Evolutionary conservation across 108 stramenopile genomes (phyloP).

Genomic region (Cyclotella baltica): DNA sequence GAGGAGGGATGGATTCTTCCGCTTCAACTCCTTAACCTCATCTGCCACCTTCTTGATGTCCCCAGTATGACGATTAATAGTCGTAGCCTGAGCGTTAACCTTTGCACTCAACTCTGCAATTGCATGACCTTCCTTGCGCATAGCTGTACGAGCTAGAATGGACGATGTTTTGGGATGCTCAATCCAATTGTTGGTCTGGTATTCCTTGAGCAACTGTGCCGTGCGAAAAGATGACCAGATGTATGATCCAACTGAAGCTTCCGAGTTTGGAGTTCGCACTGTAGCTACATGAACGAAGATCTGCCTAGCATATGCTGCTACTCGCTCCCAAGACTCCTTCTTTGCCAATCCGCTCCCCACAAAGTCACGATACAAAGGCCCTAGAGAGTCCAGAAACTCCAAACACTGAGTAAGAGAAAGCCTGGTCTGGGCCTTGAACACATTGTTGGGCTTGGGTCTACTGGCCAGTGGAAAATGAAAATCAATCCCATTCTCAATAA

Average conservation of each 20-base stretch:
- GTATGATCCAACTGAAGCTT: background rate
- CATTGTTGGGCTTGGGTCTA: background rate
- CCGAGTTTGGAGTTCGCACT: background rate
- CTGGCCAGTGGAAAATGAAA: slow-evolving; percentile 6
- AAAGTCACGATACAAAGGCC: background rate
- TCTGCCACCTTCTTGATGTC: slow-evolving; percentile 3
- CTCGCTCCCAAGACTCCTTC: slow-evolving; percentile 8
- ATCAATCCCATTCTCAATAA: slow-evolving; percentile 3
- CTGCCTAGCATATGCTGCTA: background rate
- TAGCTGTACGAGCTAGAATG: slow-evolving; percentile 13
- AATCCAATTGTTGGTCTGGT: background rate
- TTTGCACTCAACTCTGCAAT: background rate
- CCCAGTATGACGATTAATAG: background rate
- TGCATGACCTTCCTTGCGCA: background rate
- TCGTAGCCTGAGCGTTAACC: background rate
- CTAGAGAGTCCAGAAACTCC: slow-evolving; percentile 10
- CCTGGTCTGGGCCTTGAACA: background rate
- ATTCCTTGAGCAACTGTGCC: background rate
- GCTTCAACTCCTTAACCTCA: too few relatives aligned
- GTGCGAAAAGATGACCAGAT: background rate
- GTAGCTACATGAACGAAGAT: background rate
- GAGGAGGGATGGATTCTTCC: background rate
- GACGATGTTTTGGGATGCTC: slow-evolving; percentile 16
- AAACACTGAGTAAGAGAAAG: background rate
- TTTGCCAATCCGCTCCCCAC: background rate